A percentile compares a stretch with the other conserved stretches of the same genome.
Conservation (phyloP, 176 grass and related monocot genomes). For the bread wheat (Triticum aestivum) region DNA sequence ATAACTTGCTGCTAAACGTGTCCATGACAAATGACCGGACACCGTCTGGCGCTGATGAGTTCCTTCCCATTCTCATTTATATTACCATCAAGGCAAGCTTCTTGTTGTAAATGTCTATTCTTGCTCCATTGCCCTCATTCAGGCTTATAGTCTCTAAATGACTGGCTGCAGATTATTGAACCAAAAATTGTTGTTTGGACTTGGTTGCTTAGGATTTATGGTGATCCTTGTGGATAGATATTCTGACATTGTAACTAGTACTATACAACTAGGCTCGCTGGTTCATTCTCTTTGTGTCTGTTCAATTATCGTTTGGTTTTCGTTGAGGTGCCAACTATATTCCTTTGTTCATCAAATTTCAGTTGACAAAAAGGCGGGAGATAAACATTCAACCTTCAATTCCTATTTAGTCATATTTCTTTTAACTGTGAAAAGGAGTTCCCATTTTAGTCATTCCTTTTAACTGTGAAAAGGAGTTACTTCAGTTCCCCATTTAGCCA, state of each 20-base stretch:
- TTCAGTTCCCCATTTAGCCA: not conserved
- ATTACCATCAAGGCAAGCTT: slow-evolving; percentile 85
- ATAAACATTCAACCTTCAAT: not conserved
- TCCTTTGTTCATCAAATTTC: not conserved
- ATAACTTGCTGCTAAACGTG: slow-evolving; percentile 82
- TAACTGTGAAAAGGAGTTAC: not conserved
- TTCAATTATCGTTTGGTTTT: not conserved
- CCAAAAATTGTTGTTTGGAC: not conserved
- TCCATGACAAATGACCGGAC: slow-evolving; percentile 69
- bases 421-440: not conserved
- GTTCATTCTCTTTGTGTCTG: not conserved
- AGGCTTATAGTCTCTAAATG: not conserved
- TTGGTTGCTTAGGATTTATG: not conserved
- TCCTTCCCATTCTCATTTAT: slow-evolving; percentile 95
- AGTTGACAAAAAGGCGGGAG: not conserved
- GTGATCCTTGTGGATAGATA: not conserved
- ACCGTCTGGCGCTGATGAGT: slow-evolving; percentile 85
- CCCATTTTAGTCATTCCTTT: too few species aligned
- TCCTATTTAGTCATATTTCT: not conserved
- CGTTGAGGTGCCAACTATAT: not conserved
- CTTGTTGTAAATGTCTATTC: slow-evolving; percentile 25
- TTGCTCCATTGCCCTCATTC: not conserved
- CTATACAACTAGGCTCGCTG: not conserved
- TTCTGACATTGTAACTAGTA: not conserved
- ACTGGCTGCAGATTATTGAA: not conserved